A percentile compares a stretch with the other conserved stretches of the same genome.
These are phyloP conservation scores for Ogataea dorogensis DNA, from an alignment of 805 yeast genomes.

Conservation along the genomic window DNA sequence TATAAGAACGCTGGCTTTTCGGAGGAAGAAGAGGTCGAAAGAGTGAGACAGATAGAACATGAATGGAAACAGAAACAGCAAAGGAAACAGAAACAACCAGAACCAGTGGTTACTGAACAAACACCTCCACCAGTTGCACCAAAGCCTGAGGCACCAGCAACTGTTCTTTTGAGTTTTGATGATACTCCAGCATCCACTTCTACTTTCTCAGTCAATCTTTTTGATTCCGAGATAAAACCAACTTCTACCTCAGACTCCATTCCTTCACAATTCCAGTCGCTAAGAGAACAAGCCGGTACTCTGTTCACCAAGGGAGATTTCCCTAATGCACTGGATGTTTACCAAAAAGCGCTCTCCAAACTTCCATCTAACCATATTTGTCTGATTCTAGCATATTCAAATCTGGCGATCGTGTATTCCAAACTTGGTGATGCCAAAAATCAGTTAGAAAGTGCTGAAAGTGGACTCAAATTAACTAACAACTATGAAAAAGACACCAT, in stretches of 20 bases:
- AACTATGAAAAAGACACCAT: slow-evolving; percentile 29
- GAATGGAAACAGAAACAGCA: slow-evolving; percentile 42
- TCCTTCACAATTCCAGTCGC: slow-evolving; percentile 40
- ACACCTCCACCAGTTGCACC: not conserved
- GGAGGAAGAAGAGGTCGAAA: slow-evolving; percentile 46
- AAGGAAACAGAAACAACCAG: slow-evolving; percentile 35
- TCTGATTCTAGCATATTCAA: slow-evolving; percentile 68
- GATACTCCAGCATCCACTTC: not conserved
- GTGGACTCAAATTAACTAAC: slow-evolving; percentile 40
- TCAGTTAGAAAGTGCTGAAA: slow-evolving; percentile 46
- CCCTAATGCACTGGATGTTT: slow-evolving; percentile 57
- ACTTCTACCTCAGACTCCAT: slow-evolving; percentile 5
- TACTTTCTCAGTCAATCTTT: not conserved
- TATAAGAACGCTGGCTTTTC: slow-evolving; percentile 42
- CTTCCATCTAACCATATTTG: slow-evolving; percentile 66
- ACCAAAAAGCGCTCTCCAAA: slow-evolving; percentile 45
- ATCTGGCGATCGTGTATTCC: slow-evolving; percentile 63
- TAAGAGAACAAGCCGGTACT: slow-evolving; percentile 55
- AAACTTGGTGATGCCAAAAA: slow-evolving; percentile 69
- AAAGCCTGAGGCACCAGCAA: not conserved
- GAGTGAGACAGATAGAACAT: slow-evolving; percentile 6
- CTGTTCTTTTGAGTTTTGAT: slow-evolving; percentile 2
- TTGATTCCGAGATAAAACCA: not conserved
- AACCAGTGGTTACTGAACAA: not conserved
- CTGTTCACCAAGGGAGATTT: slow-evolving; percentile 84